Conservation (phyloP, 768 basidiomycete genomes). For the Phlebiopsis gigantea region DNA sequence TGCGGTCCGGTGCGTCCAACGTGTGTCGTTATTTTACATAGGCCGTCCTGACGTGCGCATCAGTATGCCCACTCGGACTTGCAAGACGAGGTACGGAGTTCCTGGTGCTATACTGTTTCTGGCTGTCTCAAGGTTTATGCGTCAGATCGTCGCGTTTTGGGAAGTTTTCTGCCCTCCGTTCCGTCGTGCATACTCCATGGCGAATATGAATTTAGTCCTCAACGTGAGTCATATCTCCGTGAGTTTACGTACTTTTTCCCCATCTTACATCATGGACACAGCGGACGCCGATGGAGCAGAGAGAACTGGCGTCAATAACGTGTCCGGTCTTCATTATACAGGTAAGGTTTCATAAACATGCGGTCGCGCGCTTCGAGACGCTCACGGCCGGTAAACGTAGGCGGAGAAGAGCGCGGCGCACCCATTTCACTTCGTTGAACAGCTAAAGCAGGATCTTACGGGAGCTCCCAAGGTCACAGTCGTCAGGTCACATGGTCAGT, state of each 20-base stretch:
- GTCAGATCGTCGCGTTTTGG: constrained; percentile 65
- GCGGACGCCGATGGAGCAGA: constrained; percentile 49
- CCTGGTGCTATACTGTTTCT: background rate
- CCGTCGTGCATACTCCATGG: constrained; percentile 45
- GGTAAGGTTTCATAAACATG: constrained; percentile 29
- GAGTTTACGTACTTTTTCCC: background rate
- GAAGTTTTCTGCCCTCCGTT: constrained; percentile 49
- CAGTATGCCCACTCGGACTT: constrained; percentile 54
- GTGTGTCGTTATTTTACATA: background rate
- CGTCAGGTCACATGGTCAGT: constrained; percentile 57
- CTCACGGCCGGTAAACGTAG: too few relatives aligned
- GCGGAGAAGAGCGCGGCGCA: constrained; percentile 54
- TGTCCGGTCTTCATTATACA: constrained; percentile 69
- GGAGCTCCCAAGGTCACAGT: constrained; percentile 48
- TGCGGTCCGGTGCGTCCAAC: constrained; percentile 52
- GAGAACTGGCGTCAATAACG: constrained; percentile 45
- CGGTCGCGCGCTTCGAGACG: background rate
- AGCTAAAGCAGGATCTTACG: constrained; percentile 41
- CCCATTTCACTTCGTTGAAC: constrained; percentile 53
- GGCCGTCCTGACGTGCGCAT: background rate
- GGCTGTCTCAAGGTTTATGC: background rate
- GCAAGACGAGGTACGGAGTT: constrained; percentile 52
- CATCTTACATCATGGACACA: constrained; percentile 21
- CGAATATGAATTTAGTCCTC: constrained; percentile 49
- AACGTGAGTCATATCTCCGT: constrained; percentile 48